These are phyloP conservation scores for Gracilaria caudata DNA, from an alignment of 23 red algal species.

Conservation along the genomic window DNA sequence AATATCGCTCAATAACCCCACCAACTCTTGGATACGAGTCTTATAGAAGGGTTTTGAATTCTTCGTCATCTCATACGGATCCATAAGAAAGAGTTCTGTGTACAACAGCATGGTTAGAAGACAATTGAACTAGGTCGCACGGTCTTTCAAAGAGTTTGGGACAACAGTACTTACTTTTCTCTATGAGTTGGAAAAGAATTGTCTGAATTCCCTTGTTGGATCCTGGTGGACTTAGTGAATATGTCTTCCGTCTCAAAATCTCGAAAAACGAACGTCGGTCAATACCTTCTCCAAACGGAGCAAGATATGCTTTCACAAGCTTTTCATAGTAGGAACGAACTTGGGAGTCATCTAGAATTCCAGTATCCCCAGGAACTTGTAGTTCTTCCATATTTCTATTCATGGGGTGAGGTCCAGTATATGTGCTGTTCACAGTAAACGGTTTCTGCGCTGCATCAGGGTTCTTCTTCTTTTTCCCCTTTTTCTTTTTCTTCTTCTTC, in stretches of 20 bases:
- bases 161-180: constrained; percentile 57
- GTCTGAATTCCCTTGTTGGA: constrained; percentile 87
- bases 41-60: constrained; percentile 85
- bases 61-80: constrained; percentile 86
- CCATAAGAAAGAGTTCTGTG: constrained; percentile 78
- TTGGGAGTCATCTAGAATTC: constrained; percentile 40
- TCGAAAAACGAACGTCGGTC: constrained; percentile 69
- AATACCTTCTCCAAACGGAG: constrained; percentile 69
- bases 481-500: constrained; percentile 52
- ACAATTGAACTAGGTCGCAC: not conserved
- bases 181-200: constrained; percentile 82
- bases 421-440: constrained; percentile 25
- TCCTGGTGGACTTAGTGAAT: constrained; percentile 78
- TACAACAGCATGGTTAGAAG: not conserved
- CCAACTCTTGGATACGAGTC: constrained; percentile 78
- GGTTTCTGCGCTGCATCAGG: not conserved
- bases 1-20: constrained; percentile 77
- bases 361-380: constrained; percentile 68
- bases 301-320: constrained; percentile 76
- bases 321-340: constrained; percentile 56
- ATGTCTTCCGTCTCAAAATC: constrained; percentile 71
- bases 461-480: constrained; percentile 38
- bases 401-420: constrained; percentile 65
- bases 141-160: not conserved
- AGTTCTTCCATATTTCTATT: constrained; percentile 72